Base-by-base conservation (phyloP, 139 green algal species). In the Astrephomene gubernaculifera region DNA sequence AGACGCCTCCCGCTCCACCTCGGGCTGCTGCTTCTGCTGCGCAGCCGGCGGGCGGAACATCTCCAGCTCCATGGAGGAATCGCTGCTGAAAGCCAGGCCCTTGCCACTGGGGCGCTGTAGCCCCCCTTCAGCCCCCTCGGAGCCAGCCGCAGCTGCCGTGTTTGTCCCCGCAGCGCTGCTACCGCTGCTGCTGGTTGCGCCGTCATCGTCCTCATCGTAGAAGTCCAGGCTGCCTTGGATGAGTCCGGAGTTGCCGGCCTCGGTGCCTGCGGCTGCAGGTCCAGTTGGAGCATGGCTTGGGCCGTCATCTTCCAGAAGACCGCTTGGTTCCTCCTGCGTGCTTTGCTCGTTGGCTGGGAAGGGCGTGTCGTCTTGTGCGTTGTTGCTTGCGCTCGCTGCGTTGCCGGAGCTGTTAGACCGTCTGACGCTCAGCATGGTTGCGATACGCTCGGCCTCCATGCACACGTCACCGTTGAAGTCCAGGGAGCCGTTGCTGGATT, bases 11-110 rank as follows among this genome's bases (percentile, higher is more conserved):
- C 36, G 35, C 1, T 4, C 45, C 8, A 4, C 31, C 33, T 6
- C 63, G 29, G 6, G 36, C 67, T 73, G 67, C 67, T 49, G 73
- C 73, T 38, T 35, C 53, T 69, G 24, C 39, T 38, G 2, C 14
- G 39, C 57, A 35, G 74, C 29, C 19, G 44, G 45, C 14, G 79
- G 79, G 12, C 36, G 9, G 35, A 86, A 86, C 25, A 86, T 65
- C 64, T 86, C 79, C 6, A 86, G 65, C 65, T 86, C 79, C 79
- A 76, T 78, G 35, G 79, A 86, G 0, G 38, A 44, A 29, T 86
- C 79, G 45, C 35, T 60, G 79, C 1, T 39, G 68, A 36, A 75
- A 17, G 17, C 68, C 21, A 27, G 38, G 1, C 22, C 38, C 68
- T 57, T 75, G 68, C 36, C 68, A 19, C 65, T 24, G n/a, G 65